Conservation (phyloP, 257 asterid genomes). For the Ocimum tenuiflorum region DNA sequence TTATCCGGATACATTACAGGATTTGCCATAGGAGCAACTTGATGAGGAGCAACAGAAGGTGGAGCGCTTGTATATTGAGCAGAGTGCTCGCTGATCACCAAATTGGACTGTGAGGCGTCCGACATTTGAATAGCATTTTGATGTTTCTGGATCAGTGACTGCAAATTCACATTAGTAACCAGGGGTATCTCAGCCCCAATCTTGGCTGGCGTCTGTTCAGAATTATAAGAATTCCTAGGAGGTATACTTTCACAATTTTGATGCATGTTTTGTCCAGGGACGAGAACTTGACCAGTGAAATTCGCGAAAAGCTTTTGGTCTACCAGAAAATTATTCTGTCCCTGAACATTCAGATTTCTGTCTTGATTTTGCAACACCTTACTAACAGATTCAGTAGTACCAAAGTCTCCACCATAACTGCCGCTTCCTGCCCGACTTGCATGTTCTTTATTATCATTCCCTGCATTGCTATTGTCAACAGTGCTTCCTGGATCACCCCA, state of each 20-base stretch:
- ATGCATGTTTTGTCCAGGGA: conserved; percentile 39
- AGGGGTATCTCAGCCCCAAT: conserved; percentile 32
- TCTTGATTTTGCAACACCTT: conserved; percentile 29
- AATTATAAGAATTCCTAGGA: conserved; percentile 32
- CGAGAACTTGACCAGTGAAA: conserved; percentile 21
- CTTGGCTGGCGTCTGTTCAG: conserved; percentile 25
- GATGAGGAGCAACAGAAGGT: conserved; percentile 20
- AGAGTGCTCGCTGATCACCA: conserved; percentile 31
- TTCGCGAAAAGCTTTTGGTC: conserved; percentile 29
- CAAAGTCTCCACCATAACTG: conserved; percentile 26
- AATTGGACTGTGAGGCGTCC: conserved; percentile 24
- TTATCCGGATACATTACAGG: conserved; percentile 28
- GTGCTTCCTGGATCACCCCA: conserved; percentile 29
- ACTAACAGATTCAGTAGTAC: conserved; percentile 25
- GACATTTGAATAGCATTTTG: conserved; percentile 31
- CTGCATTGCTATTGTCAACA: conserved; percentile 21
- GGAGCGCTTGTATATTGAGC: conserved; percentile 30
- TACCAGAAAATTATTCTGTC: conserved; percentile 25
- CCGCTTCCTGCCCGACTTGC: conserved; percentile 24
- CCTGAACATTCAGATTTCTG: conserved; percentile 23
- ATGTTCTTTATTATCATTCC: conserved; percentile 19
- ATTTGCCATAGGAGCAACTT: conserved; percentile 20
- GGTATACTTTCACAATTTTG: conserved; percentile 31
- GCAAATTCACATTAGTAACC: conserved; percentile 23
- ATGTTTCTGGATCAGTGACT: conserved; percentile 33